Percentiles rank a stretch among this genome's conserved stretches.
phyloP scores from a whole-genome alignment of 2,329 filamentous ascomycete genomes.

The Colletotrichum magnum region DNA sequence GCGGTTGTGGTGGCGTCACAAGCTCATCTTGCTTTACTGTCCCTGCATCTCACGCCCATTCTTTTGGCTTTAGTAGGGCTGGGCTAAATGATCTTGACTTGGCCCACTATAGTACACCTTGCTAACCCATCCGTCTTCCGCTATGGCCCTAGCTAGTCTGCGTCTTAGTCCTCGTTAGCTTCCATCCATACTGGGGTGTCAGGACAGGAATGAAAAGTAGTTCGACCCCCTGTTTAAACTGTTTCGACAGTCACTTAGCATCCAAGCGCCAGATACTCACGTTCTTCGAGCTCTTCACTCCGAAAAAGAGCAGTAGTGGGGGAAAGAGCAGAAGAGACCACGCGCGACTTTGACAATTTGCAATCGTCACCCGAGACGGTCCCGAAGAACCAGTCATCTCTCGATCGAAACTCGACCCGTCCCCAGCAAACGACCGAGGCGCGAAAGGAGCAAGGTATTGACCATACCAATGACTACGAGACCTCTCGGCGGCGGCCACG shows the following conservation, averaged over 20 bases:
- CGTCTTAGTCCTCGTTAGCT: not conserved
- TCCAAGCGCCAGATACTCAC: too few relatives aligned
- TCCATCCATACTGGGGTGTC: not conserved
- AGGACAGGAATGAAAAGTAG: not conserved
- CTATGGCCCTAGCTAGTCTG: slow-evolving; percentile 1
- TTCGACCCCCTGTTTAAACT: not conserved
- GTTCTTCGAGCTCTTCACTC: too few relatives aligned
- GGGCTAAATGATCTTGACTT: not conserved
- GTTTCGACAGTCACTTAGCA: not conserved
- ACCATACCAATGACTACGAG: slow-evolving; percentile 10
- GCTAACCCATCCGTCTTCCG: not conserved
- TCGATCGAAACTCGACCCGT: too few relatives aligned
- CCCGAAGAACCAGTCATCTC: too few relatives aligned
- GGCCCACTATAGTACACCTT: too few relatives aligned
- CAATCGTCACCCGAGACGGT: too few relatives aligned
- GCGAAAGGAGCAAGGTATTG: too few relatives aligned
- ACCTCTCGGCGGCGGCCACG: slow-evolving; percentile 3
- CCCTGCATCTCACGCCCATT: not conserved
- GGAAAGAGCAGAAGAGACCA: too few relatives aligned
- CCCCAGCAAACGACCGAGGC: too few relatives aligned
- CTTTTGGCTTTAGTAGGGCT: slow-evolving; percentile 8
- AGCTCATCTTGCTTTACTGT: not conserved
- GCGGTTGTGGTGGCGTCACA: not conserved
- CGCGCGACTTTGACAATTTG: too few relatives aligned
- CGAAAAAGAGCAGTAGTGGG: too few relatives aligned